Evolutionary conservation across 495 filamentous ascomycete genomes (phyloP), one percentile per base, ranked within the genome.

Genomic region (Tetracladium marchalianum): DNA sequence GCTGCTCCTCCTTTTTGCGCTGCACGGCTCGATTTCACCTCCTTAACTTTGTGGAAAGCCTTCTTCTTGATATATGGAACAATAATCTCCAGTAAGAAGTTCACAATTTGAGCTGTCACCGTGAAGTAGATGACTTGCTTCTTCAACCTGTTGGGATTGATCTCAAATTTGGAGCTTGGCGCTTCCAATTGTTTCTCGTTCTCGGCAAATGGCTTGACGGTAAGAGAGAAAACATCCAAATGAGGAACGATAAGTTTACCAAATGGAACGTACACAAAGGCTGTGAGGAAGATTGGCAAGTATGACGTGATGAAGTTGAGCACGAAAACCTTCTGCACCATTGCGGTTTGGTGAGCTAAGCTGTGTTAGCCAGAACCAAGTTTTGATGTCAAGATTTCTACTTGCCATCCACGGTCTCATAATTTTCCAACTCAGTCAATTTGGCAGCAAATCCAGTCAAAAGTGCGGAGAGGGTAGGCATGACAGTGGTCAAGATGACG

Each of bases 291-390:
- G 27, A 98, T 79, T 0, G 87, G 84, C 3, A 95, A 77, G 58
- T 97, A 98, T 0, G 92, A 96, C 11, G 88, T 95, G 58, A 98
- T 92, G 58, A 97, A 95, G 67, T 98, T 97, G 52, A 98, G 75
- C 17, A 98, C 77, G 53, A 98, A 96, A 36, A 94, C 77, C 64
- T 98, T 98, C 56, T 79, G 78, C 3, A 87, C 89, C 58, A 97
- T 70, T 1, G 88, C 82, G 3, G 77, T 73, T 51, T 93, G 80
- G 51, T 97, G 87, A 19, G 41, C 57, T 54, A 31, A 8, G 1
- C 31, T 38, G 19, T 35, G 31, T 57, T 50, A 54, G 22, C 22
- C 22, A 27, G 46, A 52, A 36, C 15, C 11, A 19, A 24, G 17
- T 6, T 16, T 12, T 32, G 5, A 13, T 5, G 11, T 32, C 49